A percentile compares a stretch with the other conserved stretches of the same genome.
Evolutionary conservation across 495 filamentous ascomycete genomes (phyloP).

Genomic region (Penicillium angulare): DNA sequence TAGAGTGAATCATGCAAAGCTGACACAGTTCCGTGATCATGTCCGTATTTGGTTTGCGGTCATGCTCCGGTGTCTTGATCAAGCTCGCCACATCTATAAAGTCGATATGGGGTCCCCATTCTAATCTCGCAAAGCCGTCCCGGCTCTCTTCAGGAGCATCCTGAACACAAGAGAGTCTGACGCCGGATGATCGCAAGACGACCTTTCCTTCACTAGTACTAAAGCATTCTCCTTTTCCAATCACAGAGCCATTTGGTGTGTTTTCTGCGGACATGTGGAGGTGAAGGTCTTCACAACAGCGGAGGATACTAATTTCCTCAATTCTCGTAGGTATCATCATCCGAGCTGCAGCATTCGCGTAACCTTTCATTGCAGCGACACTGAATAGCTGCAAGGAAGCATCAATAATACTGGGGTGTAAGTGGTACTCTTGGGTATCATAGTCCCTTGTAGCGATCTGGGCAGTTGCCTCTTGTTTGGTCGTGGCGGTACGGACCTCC

Average conservation of each 20-base stretch:
- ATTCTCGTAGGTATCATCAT: conserved; percentile 27
- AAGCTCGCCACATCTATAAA: conserved; percentile 10
- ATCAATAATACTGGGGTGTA: conserved; percentile 23
- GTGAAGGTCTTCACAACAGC: conserved; percentile 1
- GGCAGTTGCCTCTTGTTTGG: background rate
- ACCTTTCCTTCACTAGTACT: conserved; percentile 2
- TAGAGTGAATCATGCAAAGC: conserved; percentile 14
- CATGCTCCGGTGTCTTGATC: conserved; percentile 10
- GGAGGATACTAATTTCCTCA: conserved; percentile 23
- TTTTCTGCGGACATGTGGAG: conserved; percentile 7
- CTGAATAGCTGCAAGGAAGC: conserved; percentile 14
- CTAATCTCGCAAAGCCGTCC: background rate
- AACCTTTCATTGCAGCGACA: conserved; percentile 11
- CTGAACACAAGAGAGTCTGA: conserved; percentile 6
- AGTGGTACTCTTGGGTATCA: conserved; percentile 9
- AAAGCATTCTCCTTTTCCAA: conserved; percentile 6
- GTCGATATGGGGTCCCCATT: conserved; percentile 20
- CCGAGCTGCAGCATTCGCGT: background rate
- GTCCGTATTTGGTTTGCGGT: background rate
- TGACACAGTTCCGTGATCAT: conserved; percentile 1
- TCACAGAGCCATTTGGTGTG: conserved; percentile 5
- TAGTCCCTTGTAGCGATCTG: background rate
- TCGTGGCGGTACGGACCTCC: background rate
- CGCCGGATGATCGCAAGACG: conserved; percentile 4
- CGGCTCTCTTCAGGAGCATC: conserved; percentile 5